Conservation (phyloP, 2,329 filamentous ascomycete species). For the Bipolaris oryzae region DNA sequence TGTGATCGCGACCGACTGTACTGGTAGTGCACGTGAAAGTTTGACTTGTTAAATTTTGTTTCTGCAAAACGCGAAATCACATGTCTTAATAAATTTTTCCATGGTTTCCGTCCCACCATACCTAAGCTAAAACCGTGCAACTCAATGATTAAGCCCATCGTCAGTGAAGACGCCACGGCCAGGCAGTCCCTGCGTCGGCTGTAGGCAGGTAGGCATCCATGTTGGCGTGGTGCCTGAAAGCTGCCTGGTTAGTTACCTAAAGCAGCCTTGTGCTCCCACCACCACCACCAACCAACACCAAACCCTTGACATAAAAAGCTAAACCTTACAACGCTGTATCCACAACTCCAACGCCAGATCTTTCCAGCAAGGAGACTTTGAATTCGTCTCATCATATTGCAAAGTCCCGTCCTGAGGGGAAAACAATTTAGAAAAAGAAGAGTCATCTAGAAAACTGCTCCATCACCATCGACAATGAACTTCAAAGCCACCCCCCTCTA, state of each 20-base stretch:
- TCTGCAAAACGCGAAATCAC: not conserved
- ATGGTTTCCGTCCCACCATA: not conserved
- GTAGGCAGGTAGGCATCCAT: slow-evolving; percentile 10
- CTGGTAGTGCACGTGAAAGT: not conserved
- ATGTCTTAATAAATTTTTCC: slow-evolving; percentile 1
- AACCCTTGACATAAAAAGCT: slow-evolving; percentile 32
- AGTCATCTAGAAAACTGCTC: not conserved
- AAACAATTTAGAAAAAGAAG: not conserved
- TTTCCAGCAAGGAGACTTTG: too few species aligned
- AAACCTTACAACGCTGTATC: not conserved
- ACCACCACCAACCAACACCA: slow-evolving; percentile 26
- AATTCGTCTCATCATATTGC: too few species aligned
- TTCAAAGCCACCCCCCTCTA: slow-evolving; percentile 69
- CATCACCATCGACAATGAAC: slow-evolving; percentile 40
- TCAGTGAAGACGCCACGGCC: not conserved
- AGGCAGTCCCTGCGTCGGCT: not conserved
- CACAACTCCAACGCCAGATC: not conserved
- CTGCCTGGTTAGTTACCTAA: slow-evolving; percentile 46
- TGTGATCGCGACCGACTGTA: not conserved
- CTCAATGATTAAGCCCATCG: not conserved
- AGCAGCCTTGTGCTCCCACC: slow-evolving; percentile 20
- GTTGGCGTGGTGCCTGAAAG: slow-evolving; percentile 11
- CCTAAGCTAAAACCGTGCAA: not conserved
- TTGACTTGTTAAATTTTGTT: not conserved
- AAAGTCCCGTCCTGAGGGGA: too few species aligned